Evolutionary conservation across 2,329 filamentous ascomycete species (phyloP).

Genomic region (Laburnicola sp.): DNA sequence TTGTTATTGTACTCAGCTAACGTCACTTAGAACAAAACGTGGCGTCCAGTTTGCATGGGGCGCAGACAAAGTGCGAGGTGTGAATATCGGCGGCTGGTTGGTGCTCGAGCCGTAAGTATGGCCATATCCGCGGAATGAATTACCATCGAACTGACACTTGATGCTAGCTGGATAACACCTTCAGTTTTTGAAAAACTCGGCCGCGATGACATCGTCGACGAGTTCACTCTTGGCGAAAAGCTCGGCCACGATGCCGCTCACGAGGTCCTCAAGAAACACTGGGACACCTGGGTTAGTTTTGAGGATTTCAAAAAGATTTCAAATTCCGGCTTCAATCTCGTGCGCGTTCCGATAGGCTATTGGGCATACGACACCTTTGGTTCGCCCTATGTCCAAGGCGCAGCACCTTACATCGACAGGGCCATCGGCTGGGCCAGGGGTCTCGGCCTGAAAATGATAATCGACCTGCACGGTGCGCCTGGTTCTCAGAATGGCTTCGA

Average conservation of each 20-base stretch:
- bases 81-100: conserved; percentile 58
- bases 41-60: conserved; percentile 53
- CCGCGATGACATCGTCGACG: conserved; percentile 50
- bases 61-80: conserved; percentile 53
- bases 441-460: conserved; percentile 59
- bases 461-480: conserved; percentile 62
- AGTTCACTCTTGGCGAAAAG: conserved; percentile 56
- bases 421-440: conserved; percentile 61
- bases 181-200: conserved; percentile 53
- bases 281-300: conserved; percentile 55
- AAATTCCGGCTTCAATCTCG: conserved; percentile 60
- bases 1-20: conserved; percentile 17
- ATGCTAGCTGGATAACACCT: conserved; percentile 58
- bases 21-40: conserved; percentile 33
- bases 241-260: conserved; percentile 53
- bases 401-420: conserved; percentile 57
- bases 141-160: not conserved
- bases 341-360: conserved; percentile 62
- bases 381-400: conserved; percentile 57
- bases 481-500: conserved; percentile 65
- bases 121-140: not conserved
- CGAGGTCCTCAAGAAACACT: conserved; percentile 53
- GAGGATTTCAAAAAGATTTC: conserved; percentile 61
- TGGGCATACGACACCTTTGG: conserved; percentile 60
- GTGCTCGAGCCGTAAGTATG: conserved; percentile 50